A percentile compares a stretch with the other conserved stretches of the same genome.
phyloP scores from a whole-genome alignment of 2,329 filamentous ascomycete species.

The Alternaria panax region DNA sequence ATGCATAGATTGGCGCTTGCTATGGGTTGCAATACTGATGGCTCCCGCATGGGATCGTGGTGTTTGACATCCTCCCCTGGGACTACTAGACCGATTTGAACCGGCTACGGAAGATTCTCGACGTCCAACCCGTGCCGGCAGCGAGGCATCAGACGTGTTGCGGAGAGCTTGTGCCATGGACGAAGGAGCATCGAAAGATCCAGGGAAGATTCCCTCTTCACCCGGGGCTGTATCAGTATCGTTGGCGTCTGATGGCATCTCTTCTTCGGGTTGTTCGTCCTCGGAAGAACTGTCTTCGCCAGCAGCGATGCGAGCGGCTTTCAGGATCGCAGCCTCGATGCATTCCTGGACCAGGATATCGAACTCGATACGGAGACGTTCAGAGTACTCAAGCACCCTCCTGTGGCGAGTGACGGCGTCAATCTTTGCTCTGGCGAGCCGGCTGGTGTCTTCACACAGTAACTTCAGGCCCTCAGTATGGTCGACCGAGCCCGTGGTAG shows the following conservation, averaged over 20 bases:
- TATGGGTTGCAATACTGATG: constrained; percentile 65
- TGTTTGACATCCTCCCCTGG: constrained; percentile 81
- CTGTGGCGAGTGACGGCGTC: constrained; percentile 92
- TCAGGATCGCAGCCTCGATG: constrained; percentile 88
- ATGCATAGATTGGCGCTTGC: constrained; percentile 78
- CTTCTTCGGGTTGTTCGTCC: constrained; percentile 52
- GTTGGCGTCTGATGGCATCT: constrained; percentile 56
- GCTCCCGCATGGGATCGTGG: constrained; percentile 79
- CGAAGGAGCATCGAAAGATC: constrained; percentile 65
- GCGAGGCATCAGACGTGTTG: constrained; percentile 60
- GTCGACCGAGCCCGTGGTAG: constrained; percentile 87
- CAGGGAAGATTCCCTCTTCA: constrained; percentile 65
- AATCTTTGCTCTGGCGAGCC: constrained; percentile 83
- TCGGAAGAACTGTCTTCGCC: constrained; percentile 83
- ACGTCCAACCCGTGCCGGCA: constrained; percentile 55
- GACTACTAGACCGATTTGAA: constrained; percentile 88
- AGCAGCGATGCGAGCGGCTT: constrained; percentile 85
- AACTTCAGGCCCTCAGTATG: constrained; percentile 89
- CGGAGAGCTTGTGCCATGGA: constrained; percentile 65
- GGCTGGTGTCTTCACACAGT: constrained; percentile 89
- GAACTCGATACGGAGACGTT: constrained; percentile 93
- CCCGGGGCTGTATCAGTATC: constrained; percentile 49
- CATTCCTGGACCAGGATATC: constrained; percentile 93
- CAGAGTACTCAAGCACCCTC: constrained; percentile 92
- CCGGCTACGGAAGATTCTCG: constrained; percentile 69